phyloP scores from a whole-genome alignment of 2,329 filamentous ascomycete genomes.

The Neonectria coccinea region DNA sequence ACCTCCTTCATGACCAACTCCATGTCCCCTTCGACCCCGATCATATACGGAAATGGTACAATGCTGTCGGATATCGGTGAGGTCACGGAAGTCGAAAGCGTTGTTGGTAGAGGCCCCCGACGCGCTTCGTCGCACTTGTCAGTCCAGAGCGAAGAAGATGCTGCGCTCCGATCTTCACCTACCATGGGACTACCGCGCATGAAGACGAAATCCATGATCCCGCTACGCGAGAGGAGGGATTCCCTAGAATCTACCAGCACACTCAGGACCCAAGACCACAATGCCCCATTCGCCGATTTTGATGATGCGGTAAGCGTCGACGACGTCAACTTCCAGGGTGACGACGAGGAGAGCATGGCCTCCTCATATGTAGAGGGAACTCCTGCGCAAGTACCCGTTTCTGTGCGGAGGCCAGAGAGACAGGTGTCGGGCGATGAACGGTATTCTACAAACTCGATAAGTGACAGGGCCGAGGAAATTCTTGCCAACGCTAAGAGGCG shows the following conservation, averaged over 20 bases:
- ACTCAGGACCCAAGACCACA: constrained; percentile 63
- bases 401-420: constrained; percentile 27
- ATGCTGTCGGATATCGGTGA: constrained; percentile 76
- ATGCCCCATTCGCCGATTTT: constrained; percentile 68
- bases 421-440: constrained; percentile 61
- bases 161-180: constrained; percentile 57
- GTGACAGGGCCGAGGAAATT: constrained; percentile 88
- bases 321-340: constrained; percentile 74
- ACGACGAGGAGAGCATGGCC: constrained; percentile 75
- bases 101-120: constrained; percentile 56
- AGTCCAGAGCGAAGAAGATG: constrained; percentile 50
- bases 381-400: constrained; percentile 42
- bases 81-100: constrained; percentile 66
- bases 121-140: constrained; percentile 53
- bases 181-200: constrained; percentile 57
- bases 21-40: constrained; percentile 68
- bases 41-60: constrained; percentile 76
- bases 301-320: constrained; percentile 72
- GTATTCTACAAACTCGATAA: constrained; percentile 80
- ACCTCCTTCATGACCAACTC: constrained; percentile 57
- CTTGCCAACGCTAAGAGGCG: constrained; percentile 92
- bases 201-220: constrained; percentile 59
- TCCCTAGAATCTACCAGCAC: constrained; percentile 73
- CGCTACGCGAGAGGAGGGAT: constrained; percentile 61
- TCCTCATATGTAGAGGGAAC: constrained; percentile 65